Percentiles rank a stretch among this genome's conserved stretches.
Conservation (phyloP, 345 rosid species). For the Syzygium aromaticum region DNA sequence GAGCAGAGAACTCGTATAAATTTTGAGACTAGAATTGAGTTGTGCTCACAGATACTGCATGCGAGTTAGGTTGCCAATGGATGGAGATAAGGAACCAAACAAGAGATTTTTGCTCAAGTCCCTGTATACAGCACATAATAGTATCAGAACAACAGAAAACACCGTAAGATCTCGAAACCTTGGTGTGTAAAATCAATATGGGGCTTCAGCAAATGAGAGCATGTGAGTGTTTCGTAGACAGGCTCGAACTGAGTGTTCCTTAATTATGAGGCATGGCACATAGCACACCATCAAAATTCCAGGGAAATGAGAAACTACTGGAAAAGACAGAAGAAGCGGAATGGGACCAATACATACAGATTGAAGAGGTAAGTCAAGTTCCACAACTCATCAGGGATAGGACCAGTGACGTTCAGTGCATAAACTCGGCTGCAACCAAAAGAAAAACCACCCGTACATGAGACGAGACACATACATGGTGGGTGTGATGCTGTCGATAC, state of each 20-base stretch:
- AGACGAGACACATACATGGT: neutral
- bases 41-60: conserved; percentile 51
- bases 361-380: conserved; percentile 29
- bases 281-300: neutral
- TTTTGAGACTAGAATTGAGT: conserved; percentile 11
- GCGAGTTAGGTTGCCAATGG: conserved; percentile 33
- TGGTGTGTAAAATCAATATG: neutral
- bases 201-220: neutral
- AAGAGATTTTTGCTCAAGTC: conserved; percentile 31
- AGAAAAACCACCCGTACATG: neutral
- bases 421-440: conserved; percentile 20
- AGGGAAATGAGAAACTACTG: neutral
- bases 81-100: conserved; percentile 38
- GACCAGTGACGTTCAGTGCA: conserved; percentile 19
- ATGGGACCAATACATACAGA: conserved; percentile 18
- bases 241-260: neutral
- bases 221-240: neutral
- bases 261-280: neutral
- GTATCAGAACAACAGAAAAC: conserved; percentile 24
- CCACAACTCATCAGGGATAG: conserved; percentile 49
- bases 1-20: accelerated
- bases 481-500: neutral
- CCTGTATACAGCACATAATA: conserved; percentile 12
- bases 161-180: neutral
- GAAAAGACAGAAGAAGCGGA: neutral